Conservation (phyloP, 2,329 filamentous ascomycete species). For the Cladophialophora chaetospira region DNA sequence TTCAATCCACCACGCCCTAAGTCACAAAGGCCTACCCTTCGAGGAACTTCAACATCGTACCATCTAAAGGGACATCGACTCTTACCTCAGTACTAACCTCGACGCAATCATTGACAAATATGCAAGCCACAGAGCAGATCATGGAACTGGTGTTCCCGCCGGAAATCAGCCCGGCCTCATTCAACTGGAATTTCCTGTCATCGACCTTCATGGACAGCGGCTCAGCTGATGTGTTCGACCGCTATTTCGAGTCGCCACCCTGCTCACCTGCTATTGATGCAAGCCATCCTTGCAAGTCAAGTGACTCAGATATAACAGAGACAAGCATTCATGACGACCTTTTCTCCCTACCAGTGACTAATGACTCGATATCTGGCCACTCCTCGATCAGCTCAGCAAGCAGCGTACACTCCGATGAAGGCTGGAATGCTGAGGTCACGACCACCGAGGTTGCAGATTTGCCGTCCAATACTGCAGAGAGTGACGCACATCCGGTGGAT, state of each 20-base stretch:
- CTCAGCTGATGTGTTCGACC: background rate
- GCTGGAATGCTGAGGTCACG: background rate
- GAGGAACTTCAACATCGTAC: too few relatives aligned
- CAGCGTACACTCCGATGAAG: conserved; percentile 8
- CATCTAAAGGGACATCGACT: too few relatives aligned
- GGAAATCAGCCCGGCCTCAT: background rate
- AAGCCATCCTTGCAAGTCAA: background rate
- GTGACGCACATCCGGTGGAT: background rate
- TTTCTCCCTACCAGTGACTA: background rate
- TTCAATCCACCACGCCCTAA: too few relatives aligned
- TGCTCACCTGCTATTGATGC: background rate
- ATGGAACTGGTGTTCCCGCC: background rate
- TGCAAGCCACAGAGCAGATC: background rate
- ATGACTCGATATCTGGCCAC: background rate
- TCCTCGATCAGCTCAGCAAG: conserved; percentile 2
- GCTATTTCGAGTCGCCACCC: background rate
- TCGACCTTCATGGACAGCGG: background rate
- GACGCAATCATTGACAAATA: background rate
- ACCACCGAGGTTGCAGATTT: background rate
- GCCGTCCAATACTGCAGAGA: background rate
- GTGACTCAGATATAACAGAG: background rate
- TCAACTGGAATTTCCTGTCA: conserved; percentile 4
- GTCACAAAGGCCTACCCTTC: too few relatives aligned
- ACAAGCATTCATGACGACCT: too few relatives aligned
- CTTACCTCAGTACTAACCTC: too few relatives aligned